Conservation (phyloP, 805 yeast species). For the Myxozyma monticola region DNA sequence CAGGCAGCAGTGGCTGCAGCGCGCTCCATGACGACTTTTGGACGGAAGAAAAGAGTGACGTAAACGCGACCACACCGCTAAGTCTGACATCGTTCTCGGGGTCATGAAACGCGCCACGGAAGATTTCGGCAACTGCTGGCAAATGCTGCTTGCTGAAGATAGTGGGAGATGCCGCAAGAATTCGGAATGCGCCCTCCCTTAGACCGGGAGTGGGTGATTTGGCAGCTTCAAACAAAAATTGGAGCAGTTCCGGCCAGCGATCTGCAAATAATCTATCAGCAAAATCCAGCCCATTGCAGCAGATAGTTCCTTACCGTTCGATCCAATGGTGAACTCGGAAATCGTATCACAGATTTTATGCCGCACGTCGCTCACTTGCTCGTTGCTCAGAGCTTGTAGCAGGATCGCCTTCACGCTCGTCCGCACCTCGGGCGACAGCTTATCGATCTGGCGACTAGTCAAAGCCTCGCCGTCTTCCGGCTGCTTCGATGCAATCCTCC, state of each 20-base stretch:
- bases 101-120: conserved; percentile 80
- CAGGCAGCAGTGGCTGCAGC: conserved; percentile 78
- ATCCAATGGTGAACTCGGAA: conserved; percentile 72
- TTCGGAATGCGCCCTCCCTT: conserved; percentile 89
- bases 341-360: conserved; percentile 93
- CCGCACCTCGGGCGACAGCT: conserved; percentile 57
- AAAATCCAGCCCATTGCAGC: background rate
- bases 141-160: conserved; percentile 63
- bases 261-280: conserved; percentile 36
- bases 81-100: conserved; percentile 78
- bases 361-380: conserved; percentile 72
- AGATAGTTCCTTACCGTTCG: conserved; percentile 31
- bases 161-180: conserved; percentile 80
- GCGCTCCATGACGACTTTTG: conserved; percentile 78
- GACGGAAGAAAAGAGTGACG: conserved; percentile 77
- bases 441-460: conserved; percentile 76
- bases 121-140: conserved; percentile 62
- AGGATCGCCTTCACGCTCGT: conserved; percentile 63
- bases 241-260: conserved; percentile 78
- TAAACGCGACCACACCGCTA: conserved; percentile 89
- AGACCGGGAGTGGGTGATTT: conserved; percentile 58
- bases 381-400: conserved; percentile 67
- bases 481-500: conserved; percentile 71
- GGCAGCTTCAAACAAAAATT: conserved; percentile 69
- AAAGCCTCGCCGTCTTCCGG: conserved; percentile 63